These are phyloP conservation scores for Penstemon davidsonii DNA, from an alignment of 257 asterid genomes.

Conservation along the genomic window DNA sequence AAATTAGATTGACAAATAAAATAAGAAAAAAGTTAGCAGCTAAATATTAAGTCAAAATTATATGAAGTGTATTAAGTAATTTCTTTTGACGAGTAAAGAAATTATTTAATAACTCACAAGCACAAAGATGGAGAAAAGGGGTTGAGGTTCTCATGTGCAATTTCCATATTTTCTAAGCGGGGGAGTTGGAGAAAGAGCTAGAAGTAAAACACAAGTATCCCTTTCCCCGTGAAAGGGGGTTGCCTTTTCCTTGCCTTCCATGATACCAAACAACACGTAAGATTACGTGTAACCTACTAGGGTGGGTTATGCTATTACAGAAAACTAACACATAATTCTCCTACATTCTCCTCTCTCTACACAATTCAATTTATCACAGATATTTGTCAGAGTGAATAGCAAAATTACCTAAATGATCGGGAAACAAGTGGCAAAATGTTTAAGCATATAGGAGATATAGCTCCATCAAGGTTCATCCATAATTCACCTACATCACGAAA, in stretches of 20 bases:
- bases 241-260: not conserved
- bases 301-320: too few species aligned
- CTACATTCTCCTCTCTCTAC: not conserved
- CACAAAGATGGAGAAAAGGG: slow-evolving; percentile 1
- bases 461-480: slow-evolving; percentile 94
- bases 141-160: not conserved
- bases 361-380: not conserved
- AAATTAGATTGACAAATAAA: slow-evolving; percentile 17
- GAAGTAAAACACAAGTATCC: not conserved
- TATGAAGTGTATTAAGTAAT: not conserved
- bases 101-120: not conserved
- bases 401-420: slow-evolving; percentile 56
- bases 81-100: not conserved
- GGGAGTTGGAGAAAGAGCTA: slow-evolving; percentile 8
- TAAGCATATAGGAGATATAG: slow-evolving; percentile 83
- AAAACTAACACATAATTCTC: not conserved
- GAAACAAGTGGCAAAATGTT: slow-evolving; percentile 72
- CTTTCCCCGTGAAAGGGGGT: not conserved
- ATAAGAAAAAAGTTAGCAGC: not conserved
- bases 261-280: not conserved
- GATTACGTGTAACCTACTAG: not conserved
- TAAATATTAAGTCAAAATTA: slow-evolving; percentile 11
- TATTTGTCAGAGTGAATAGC: slow-evolving; percentile 19
- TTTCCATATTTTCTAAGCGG: not conserved
- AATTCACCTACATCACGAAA: slow-evolving; percentile 61